Evolutionary conservation across 805 yeast species (phyloP).

Genomic region (Starmera dryadoides): DNA sequence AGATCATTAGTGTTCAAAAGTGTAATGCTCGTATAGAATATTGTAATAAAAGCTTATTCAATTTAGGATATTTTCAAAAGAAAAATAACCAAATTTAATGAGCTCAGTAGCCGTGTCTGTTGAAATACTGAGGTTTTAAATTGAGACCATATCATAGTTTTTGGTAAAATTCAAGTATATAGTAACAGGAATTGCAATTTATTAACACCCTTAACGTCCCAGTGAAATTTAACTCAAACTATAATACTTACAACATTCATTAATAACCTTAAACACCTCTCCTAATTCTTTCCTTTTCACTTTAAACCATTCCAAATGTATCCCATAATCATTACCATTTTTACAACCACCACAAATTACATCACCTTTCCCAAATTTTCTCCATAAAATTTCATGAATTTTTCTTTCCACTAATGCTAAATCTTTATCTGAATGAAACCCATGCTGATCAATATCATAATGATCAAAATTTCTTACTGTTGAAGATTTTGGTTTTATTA

Average conservation of each 20-base stretch:
- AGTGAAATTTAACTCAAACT: not conserved
- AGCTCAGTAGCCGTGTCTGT: too few species aligned
- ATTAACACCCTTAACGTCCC: too few species aligned
- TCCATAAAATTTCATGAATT: slow-evolving; percentile 11
- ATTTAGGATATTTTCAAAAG: too few species aligned
- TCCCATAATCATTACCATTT: not conserved
- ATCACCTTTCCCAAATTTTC: slow-evolving; percentile 16
- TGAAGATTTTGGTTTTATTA: not conserved
- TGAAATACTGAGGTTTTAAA: too few species aligned
- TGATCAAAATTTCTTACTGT: slow-evolving; percentile 1
- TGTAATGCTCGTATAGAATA: too few species aligned
- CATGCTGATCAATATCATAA: slow-evolving; percentile 5
- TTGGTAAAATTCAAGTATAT: too few species aligned
- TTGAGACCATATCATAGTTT: too few species aligned
- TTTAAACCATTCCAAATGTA: not conserved
- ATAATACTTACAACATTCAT: not conserved
- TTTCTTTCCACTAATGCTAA: slow-evolving; percentile 12
- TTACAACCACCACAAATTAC: slow-evolving; percentile 18
- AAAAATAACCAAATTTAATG: too few species aligned
- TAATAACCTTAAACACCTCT: not conserved
- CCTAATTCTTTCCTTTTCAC: not conserved
- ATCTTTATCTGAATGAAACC: slow-evolving; percentile 8
- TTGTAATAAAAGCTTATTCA: too few species aligned
- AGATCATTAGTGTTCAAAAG: too few species aligned
- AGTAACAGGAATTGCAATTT: too few species aligned